Base-by-base conservation (phyloP, 257 asterid species). In the Fraxinus anomala region DNA sequence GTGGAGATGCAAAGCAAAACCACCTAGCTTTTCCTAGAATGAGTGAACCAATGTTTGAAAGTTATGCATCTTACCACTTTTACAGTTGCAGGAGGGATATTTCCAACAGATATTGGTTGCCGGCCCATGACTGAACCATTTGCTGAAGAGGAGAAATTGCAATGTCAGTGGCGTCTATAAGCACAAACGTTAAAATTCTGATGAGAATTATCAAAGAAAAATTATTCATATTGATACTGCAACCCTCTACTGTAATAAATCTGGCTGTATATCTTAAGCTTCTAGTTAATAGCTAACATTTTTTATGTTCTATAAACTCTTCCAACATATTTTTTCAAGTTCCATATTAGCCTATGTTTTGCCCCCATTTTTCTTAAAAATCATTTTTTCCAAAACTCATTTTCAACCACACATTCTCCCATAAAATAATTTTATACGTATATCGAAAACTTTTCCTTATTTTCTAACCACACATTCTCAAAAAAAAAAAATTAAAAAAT, bases 41-140 rank as follows among this genome's bases (percentile, higher is more conserved):
- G 39, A 68, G 54, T 70, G 39, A 59, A 63, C 30, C 14, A 7
- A 23, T 78, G 76, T 78, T n/a, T 23, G 16, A 30, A 81, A 37
- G 59, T 63, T 39, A 61, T 31, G 72, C 75, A 81, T 73, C 89
- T 86, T 87, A 94, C 99, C 89, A 93, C 88, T 93, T 96, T 96
- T 79, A 96, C 94, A 77, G 89, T 91, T 49, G 97, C 92, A 67
- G 97, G 85, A 51, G 91, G 91, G 69, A 86, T 69, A 76, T 80
- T 86, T 79, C 92, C 97, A 28, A 85, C 87, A 74, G 94, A 37
- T 8, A 37, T 81, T 33, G 91, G 86, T 82, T 83, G 97, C 54
- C 96, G 87, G 76, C 68, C 87, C 87, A 85, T 73, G 83, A 81
- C 86, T 73, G 97, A 49, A 77, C 91, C 96, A 77, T 88, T 91